Conservation (phyloP, 352 stramenopile species). For the Phytophthora capsici region DNA sequence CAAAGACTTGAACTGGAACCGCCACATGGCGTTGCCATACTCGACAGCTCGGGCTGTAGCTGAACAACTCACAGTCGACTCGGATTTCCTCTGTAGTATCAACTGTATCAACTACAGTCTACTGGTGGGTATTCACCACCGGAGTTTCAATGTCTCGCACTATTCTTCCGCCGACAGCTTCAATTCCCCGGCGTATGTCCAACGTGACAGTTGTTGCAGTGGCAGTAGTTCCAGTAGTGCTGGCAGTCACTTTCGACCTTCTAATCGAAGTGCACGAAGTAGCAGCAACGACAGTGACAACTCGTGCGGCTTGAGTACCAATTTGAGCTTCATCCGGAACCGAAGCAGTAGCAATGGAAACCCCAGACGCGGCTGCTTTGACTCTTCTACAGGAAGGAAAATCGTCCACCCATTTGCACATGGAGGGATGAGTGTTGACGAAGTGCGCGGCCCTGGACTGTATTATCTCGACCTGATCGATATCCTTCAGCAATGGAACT, state of each 20-base stretch:
- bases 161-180: conserved; percentile 65
- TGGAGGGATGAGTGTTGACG: conserved; percentile 75
- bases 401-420: conserved; percentile 54
- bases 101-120: conserved; percentile 97
- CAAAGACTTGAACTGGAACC: conserved; percentile 88
- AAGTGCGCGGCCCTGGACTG: conserved; percentile 91
- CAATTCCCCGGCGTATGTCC: conserved; percentile 38
- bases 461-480: conserved; percentile 97
- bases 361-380: conserved; percentile 24
- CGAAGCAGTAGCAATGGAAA: conserved; percentile 35
- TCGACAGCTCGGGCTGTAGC: conserved; percentile 63
- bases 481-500: conserved; percentile 95
- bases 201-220: conserved; percentile 33
- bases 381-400: conserved; percentile 46
- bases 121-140: conserved; percentile 93
- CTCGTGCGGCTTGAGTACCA: conserved; percentile 26
- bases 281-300: conserved; percentile 36
- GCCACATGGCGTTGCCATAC: conserved; percentile 73
- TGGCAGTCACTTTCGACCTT: conserved; percentile 22
- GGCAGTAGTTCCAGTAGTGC: conserved; percentile 18
- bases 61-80: conserved; percentile 85
- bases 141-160: conserved; percentile 84
- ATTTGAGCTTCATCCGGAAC: conserved; percentile 37
- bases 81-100: conserved; percentile 90
- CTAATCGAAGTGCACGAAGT: conserved; percentile 28